Evolutionary conservation across 148 eudicot genomes (phyloP), one percentile per base, ranked within the genome.

Genomic region (Fallopia convolvulus): DNA sequence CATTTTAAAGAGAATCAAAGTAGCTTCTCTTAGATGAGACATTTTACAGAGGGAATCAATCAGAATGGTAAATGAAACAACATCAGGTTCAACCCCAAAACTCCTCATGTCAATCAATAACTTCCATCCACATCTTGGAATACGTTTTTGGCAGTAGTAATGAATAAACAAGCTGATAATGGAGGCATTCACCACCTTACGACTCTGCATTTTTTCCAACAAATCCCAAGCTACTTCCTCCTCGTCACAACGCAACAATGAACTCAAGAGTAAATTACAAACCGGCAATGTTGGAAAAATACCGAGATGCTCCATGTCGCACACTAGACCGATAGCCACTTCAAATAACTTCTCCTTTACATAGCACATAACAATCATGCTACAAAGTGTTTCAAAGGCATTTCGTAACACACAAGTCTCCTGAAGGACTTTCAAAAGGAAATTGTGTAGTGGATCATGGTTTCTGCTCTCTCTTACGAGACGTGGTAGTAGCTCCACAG

Each of bases 341-440:
- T 76, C 52, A 15, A 72, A 71, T 85, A 76, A 79, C 32, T 76
- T 65, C 49, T 78, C 79, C 74, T 17, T 36, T 53, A 66, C 72
- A 75, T 81, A 88, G 66, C 85, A 81, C 48, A 83, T 50, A 49
- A 86, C 87, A 80, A 86, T 83, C 86, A 88, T 86, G 81, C 91
- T 86, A 76, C 75, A 83, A 72, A 83, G 82, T 61, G 80, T 84
- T 50, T 20, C 82, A 77, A 82, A 75, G 70, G 75, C 77, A 41
- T 72, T 75, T 74, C 79, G 46, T 36, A 75, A 65, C 10, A 36
- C 30, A 83, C 80, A 78, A 26, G 79, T 80, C 76, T 86, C 84
- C 61, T 75, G 74, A 58, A 84, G 61, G 53, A 79, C 75, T 30
- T 56, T 73, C 72, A 84, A 46, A 71, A 88, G 72, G 75, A 79